Base-by-base conservation (phyloP, 345 rosid species). In the Eucalyptus sp. region DNA sequence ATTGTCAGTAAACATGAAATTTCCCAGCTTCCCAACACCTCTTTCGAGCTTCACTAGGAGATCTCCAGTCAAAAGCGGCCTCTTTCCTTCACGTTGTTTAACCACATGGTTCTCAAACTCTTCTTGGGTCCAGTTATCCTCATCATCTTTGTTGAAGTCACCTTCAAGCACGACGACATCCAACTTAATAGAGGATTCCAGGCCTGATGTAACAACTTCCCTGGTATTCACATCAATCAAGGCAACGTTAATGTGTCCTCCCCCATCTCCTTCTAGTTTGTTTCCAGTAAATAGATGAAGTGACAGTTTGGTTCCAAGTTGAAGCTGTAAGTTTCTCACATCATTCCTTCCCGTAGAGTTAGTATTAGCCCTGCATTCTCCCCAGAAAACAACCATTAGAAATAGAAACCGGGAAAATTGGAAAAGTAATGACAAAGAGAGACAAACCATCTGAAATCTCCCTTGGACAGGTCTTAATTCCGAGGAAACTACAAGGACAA, bases 111-210 rank as follows among this genome's bases (percentile, higher is more conserved):
- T 87, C 60, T 91, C 94, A 54, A 93, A 93, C 86, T 93, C 92
- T 49, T 90, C 90, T 25, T 16, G 58, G 50, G 90, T 86, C 93
- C 94, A 93, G 80, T 86, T 76, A 71, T 90, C 91, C 13, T 71
- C 89, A 89, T 89, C 90, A 43, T 93, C 90, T 54, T 90, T 89
- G 22, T 89, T 91, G 86, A 93, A 93, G 88, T 93, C 92, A 13
- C 94, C 94, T 87, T 90, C 93, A 60, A 93, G 93, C 49, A 89
- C 94, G 71, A 93, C 51, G 10, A 91, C 91, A n/a, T 91, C 94
- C 50, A 93, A 49, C 87, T 91, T 93, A 13, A 68, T 81, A 2
- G 89, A 87, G 52, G 94, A 89, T 90, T 93, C 94, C 10, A 88
- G 93, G 66, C 94, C 94, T 3, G 91, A 86, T 33, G 90, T 88